Conservation (phyloP, 2,329 filamentous ascomycete genomes). For the Paramyrothecium roridum region DNA sequence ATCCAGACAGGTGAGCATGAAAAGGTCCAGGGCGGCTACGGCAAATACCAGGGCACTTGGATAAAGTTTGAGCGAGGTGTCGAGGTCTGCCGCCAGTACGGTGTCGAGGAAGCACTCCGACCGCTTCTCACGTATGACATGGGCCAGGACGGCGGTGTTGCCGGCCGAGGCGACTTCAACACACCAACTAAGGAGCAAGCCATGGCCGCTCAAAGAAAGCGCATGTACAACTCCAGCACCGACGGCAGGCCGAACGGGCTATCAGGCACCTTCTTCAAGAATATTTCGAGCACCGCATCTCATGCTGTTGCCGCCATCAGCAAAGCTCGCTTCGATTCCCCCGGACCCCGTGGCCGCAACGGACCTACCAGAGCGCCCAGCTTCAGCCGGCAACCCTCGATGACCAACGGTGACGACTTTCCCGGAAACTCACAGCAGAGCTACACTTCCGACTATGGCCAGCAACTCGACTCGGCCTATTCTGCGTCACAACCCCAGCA, state of each 20-base stretch:
- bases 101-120: slow-evolving; percentile 71
- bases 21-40: slow-evolving; percentile 97
- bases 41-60: slow-evolving; percentile 99
- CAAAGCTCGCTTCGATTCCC: slow-evolving; percentile 91
- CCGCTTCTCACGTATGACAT: slow-evolving; percentile 80
- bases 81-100: slow-evolving; percentile 82
- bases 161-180: slow-evolving; percentile 74
- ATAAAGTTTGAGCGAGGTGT: slow-evolving; percentile 90
- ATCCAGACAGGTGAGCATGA: slow-evolving; percentile 95
- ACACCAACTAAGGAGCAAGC: slow-evolving; percentile 98
- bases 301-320: slow-evolving; percentile 94
- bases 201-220: slow-evolving; percentile 92
- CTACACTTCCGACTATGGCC: slow-evolving; percentile 71
- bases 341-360: slow-evolving; percentile 64
- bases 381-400: slow-evolving; percentile 69
- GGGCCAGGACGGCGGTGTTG: slow-evolving; percentile 68
- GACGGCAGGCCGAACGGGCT: slow-evolving; percentile 66
- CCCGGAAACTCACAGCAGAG: slow-evolving; percentile 81
- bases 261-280: slow-evolving; percentile 92
- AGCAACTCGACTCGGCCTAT: slow-evolving; percentile 68
- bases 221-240: slow-evolving; percentile 71
- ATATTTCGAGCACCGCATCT: slow-evolving; percentile 89
- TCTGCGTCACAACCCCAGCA: slow-evolving; percentile 49
- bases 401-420: slow-evolving; percentile 67
- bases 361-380: slow-evolving; percentile 65